phyloP scores from a whole-genome alignment of 805 yeast species.

The Candida awuae region DNA sequence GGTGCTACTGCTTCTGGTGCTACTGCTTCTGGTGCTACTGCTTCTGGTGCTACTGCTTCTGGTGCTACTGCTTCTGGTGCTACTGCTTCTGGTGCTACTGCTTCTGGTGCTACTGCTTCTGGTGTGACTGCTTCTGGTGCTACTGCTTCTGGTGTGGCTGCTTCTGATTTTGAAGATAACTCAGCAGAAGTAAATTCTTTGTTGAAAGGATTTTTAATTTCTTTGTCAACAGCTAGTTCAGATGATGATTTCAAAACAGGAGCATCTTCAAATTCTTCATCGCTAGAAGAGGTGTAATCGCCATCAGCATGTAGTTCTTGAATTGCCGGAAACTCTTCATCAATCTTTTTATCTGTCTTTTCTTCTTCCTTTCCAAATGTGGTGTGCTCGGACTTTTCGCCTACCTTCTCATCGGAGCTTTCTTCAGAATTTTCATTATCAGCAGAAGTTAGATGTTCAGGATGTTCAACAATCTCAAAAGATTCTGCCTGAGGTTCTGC shows the following conservation, averaged over 20 bases:
- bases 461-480: conserved; percentile 46
- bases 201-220: conserved; percentile 12
- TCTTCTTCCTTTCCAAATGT: background rate
- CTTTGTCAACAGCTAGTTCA: background rate
- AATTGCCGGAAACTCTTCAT: conserved; percentile 8
- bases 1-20: conserved; percentile 10
- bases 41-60: too few relatives aligned
- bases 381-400: too few relatives aligned
- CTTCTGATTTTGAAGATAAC: too few relatives aligned
- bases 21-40: conserved; percentile 13
- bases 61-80: conserved; percentile 5
- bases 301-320: conserved; percentile 9
- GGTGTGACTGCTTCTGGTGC: conserved; percentile 12
- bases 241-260: conserved; percentile 2
- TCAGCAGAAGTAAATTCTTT: conserved; percentile 7
- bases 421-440: background rate
- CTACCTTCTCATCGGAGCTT: too few relatives aligned
- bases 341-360: background rate
- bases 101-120: conserved; percentile 8
- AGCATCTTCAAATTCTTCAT: conserved; percentile 13
- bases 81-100: conserved; percentile 8
- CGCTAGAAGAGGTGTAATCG: conserved; percentile 10
- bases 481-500: conserved; percentile 33
- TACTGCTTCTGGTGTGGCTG: conserved; percentile 10
- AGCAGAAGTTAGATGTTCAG: conserved; percentile 25